These are phyloP conservation scores for Ramaria sp. DNA, from an alignment of 768 basidiomycete genomes.

Conservation along the genomic window DNA sequence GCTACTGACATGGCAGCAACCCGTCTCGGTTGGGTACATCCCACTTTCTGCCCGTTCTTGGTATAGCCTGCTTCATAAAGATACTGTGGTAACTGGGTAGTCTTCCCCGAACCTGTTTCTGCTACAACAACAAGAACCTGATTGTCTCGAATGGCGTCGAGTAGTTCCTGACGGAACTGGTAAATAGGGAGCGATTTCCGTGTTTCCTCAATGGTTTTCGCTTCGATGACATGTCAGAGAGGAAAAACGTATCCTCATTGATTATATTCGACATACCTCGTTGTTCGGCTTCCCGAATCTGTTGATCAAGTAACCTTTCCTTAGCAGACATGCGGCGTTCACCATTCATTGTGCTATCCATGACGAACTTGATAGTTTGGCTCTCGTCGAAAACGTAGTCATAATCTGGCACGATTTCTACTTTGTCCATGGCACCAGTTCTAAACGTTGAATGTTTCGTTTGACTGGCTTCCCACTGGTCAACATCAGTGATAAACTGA, in stretches of 20 bases:
- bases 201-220: slow-evolving; percentile 84
- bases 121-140: slow-evolving; percentile 97
- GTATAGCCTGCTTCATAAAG: slow-evolving; percentile 97
- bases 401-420: slow-evolving; percentile 70
- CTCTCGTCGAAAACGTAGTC: slow-evolving; percentile 98
- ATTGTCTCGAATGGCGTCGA: slow-evolving; percentile 80
- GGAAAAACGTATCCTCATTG: neutral
- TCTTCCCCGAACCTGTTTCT: slow-evolving; percentile 98
- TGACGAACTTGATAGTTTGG: slow-evolving; percentile 91
- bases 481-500: slow-evolving; percentile 92
- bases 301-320: slow-evolving; percentile 73
- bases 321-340: slow-evolving; percentile 66
- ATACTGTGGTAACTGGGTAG: slow-evolving; percentile 96
- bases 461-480: slow-evolving; percentile 95
- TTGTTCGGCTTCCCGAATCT: slow-evolving; percentile 87
- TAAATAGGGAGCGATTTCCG: slow-evolving; percentile 92
- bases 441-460: slow-evolving; percentile 82
- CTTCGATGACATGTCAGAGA: slow-evolving; percentile 27
- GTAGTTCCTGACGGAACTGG: slow-evolving; percentile 74
- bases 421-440: slow-evolving; percentile 87
- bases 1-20: slow-evolving; percentile 99
- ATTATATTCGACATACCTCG: slow-evolving; percentile 49
- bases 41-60: slow-evolving; percentile 74
- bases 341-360: slow-evolving; percentile 65
- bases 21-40: slow-evolving; percentile 96